A percentile compares a stretch with the other conserved stretches of the same genome.
Evolutionary conservation across 257 asterid species (phyloP).

Genomic region (Solanum neorickii): DNA sequence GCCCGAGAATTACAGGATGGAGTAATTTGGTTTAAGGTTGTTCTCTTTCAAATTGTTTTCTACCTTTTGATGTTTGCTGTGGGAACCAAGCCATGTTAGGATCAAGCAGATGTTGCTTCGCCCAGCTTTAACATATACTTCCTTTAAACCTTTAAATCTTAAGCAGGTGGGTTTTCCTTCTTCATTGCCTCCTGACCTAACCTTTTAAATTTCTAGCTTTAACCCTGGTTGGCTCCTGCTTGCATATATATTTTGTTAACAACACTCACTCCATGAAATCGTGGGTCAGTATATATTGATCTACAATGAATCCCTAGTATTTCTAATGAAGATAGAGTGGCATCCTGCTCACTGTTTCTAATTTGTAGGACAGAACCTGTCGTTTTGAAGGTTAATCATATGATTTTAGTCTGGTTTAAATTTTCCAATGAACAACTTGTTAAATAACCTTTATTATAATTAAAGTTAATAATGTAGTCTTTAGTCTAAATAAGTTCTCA

Average conservation of each 20-base stretch:
- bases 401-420: neutral
- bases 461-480: neutral
- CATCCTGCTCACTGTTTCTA: neutral
- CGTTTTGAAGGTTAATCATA: neutral
- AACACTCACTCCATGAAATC: neutral
- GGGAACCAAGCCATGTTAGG: neutral
- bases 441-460: neutral
- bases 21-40: neutral
- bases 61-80: neutral
- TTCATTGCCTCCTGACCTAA: neutral
- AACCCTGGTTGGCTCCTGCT: neutral
- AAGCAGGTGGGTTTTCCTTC: neutral
- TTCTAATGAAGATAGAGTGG: neutral
- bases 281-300: neutral
- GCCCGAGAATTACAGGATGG: neutral
- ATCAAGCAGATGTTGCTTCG: neutral
- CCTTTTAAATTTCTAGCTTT: neutral
- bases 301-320: neutral
- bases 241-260: neutral
- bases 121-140: neutral
- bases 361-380: neutral
- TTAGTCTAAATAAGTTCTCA: neutral
- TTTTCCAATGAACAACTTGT: neutral
- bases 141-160: neutral
- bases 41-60: neutral